phyloP scores from a whole-genome alignment of 2,329 filamentous ascomycete genomes.

The Fonsecaea erecta region DNA sequence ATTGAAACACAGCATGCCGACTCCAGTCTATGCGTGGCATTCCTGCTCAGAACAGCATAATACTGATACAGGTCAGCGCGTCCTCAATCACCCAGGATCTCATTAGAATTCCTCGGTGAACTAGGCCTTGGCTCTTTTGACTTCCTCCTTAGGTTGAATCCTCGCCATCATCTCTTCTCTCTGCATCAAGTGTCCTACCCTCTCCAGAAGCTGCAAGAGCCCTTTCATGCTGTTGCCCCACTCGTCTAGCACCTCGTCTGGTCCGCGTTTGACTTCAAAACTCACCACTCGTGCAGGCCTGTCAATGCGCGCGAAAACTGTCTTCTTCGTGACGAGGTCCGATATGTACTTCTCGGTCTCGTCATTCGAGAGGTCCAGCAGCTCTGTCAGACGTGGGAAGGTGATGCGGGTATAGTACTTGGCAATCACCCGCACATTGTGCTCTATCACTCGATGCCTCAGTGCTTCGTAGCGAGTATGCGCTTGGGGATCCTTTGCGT shows the following conservation, averaged over 20 bases:
- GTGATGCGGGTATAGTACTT: conserved; percentile 99
- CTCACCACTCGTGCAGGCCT: conserved; percentile 87
- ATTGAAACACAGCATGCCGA: not conserved
- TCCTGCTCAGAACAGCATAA: not conserved
- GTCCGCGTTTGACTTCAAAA: conserved; percentile 92
- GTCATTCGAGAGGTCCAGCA: conserved; percentile 89
- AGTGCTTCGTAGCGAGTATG: conserved; percentile 89
- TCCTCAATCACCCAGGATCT: not conserved
- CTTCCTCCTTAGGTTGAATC: conserved; percentile 69
- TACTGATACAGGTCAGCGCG: not conserved
- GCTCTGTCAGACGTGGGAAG: conserved; percentile 84
- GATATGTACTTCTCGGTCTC: conserved; percentile 99
- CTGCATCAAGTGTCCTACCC: conserved; percentile 96
- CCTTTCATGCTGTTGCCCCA: conserved; percentile 99
- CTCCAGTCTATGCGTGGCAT: not conserved
- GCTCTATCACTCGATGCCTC: conserved; percentile 97
- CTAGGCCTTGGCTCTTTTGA: conserved; percentile 8
- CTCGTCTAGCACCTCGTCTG: conserved; percentile 95
- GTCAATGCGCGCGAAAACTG: conserved; percentile 97
- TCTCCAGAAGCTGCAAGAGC: conserved; percentile 79
- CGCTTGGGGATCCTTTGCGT: conserved; percentile 77
- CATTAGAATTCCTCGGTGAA: conserved; percentile 7
- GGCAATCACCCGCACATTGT: conserved; percentile 95
- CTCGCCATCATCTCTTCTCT: conserved; percentile 99
- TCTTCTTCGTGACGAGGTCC: conserved; percentile 95